Percentiles rank a stretch among this genome's conserved stretches.
Evolutionary conservation across 2,329 filamentous ascomycete genomes (phyloP).

Genomic region (Allantophomopsis lycopodina): DNA sequence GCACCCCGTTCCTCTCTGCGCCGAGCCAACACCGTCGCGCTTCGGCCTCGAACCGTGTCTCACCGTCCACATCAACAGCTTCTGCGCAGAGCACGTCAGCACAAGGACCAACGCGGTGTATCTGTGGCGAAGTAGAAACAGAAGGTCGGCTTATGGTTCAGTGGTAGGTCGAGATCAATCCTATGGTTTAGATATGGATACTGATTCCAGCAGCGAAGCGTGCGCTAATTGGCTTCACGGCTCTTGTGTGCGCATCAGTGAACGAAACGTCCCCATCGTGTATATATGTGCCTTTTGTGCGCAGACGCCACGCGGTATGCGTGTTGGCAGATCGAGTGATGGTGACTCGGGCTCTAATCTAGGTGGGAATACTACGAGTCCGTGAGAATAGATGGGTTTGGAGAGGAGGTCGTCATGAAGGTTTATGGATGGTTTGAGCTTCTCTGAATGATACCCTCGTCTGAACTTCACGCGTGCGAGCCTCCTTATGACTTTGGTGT

Average conservation of each 20-base stretch:
- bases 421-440: too few relatives aligned
- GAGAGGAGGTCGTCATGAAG: too few relatives aligned
- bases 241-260: conserved; percentile 45
- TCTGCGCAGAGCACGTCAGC: conserved; percentile 31
- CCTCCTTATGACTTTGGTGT: too few relatives aligned
- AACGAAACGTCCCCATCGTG: conserved; percentile 38
- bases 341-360: too few relatives aligned
- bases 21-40: too few relatives aligned
- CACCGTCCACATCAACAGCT: conserved; percentile 36
- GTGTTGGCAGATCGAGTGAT: too few relatives aligned
- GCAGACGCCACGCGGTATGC: conserved; percentile 38
- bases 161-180: conserved; percentile 32
- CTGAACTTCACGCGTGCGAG: too few relatives aligned
- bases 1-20: too few relatives aligned
- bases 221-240: conserved; percentile 54
- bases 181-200: neutral
- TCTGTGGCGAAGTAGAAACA: conserved; percentile 31
- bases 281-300: conserved; percentile 53
- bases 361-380: too few relatives aligned
- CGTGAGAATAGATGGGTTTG: too few relatives aligned
- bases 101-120: conserved; percentile 34
- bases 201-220: conserved; percentile 32
- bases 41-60: conserved; percentile 22
- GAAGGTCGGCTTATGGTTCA: conserved; percentile 45
- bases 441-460: too few relatives aligned